phyloP scores from a whole-genome alignment of 2,329 filamentous ascomycete genomes.

The Aspergillus thermomutatus region DNA sequence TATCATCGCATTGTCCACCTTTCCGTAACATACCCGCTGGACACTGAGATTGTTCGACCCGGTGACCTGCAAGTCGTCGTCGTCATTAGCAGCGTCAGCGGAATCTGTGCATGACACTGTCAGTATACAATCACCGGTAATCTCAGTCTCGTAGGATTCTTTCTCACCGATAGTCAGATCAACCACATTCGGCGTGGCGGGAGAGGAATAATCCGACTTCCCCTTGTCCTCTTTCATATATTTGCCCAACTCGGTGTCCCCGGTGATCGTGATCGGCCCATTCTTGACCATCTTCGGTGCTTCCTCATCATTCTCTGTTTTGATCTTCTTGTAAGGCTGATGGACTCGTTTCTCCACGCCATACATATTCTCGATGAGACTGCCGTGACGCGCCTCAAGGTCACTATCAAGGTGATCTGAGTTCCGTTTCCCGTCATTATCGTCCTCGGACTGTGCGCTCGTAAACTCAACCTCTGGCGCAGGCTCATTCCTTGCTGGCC shows the following conservation, averaged over 20 bases:
- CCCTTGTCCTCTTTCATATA: constrained; percentile 63
- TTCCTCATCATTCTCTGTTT: constrained; percentile 47
- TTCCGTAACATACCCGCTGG: constrained; percentile 77
- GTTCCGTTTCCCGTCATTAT: constrained; percentile 28
- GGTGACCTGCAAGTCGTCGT: constrained; percentile 39
- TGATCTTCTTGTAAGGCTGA: constrained; percentile 64
- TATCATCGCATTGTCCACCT: constrained; percentile 65
- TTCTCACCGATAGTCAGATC: constrained; percentile 41
- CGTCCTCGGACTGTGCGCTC: constrained; percentile 23
- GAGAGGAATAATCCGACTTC: constrained; percentile 27
- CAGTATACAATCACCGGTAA: constrained; percentile 11
- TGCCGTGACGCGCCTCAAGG: constrained; percentile 22
- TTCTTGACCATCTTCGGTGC: constrained; percentile 43
- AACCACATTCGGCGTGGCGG: constrained; percentile 53
- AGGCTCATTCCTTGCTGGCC: constrained; percentile 8
- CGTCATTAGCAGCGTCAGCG: constrained; percentile 24
- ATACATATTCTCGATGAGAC: constrained; percentile 70
- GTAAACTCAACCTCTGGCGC: constrained; percentile 29
- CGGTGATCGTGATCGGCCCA: constrained; percentile 40
- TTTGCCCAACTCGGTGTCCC: constrained; percentile 59
- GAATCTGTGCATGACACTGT: constrained; percentile 18
- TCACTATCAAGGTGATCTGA: constrained; percentile 30
- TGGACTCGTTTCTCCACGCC: constrained; percentile 65
- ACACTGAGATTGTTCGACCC: constrained; percentile 59
- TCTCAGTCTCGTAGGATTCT: background rate